Conservation (phyloP, 139 green algal genomes). For the Coelastrella sp. region DNA sequence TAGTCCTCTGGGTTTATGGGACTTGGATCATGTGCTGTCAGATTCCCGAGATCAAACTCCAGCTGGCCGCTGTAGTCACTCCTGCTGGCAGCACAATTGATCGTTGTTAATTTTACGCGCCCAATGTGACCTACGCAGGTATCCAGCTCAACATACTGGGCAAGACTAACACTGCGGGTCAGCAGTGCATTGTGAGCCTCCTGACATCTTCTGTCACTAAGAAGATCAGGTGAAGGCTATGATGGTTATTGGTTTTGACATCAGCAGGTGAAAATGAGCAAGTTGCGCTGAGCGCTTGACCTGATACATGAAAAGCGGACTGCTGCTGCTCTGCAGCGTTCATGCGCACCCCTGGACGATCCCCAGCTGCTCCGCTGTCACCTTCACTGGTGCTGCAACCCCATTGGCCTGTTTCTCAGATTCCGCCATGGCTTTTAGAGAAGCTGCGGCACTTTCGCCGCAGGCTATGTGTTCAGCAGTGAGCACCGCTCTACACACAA, state of each 20-base stretch:
- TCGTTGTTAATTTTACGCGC: too few relatives aligned
- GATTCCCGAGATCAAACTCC: conserved; percentile 89
- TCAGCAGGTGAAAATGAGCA: too few relatives aligned
- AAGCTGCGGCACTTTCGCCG: background rate
- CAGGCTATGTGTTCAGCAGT: background rate
- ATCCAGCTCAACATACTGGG: too few relatives aligned
- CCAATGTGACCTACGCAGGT: too few relatives aligned
- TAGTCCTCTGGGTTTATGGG: conserved; percentile 64
- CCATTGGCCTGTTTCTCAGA: background rate
- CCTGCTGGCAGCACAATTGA: conserved; percentile 43
- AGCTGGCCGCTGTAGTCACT: conserved; percentile 74
- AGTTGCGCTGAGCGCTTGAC: too few relatives aligned
- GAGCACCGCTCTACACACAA: background rate
- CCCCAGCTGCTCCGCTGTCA: conserved; percentile 81
- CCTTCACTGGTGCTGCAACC: conserved; percentile 52
- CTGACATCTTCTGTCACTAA: too few relatives aligned
- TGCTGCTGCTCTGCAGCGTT: background rate
- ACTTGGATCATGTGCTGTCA: conserved; percentile 80
- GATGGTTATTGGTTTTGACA: too few relatives aligned
- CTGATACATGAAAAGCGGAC: too few relatives aligned
- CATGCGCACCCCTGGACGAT: conserved; percentile 62
- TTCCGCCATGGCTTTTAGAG: background rate
- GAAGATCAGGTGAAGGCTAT: too few relatives aligned
- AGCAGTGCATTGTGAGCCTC: too few relatives aligned
- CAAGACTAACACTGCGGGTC: too few relatives aligned